Base-by-base conservation (phyloP, 2,329 filamentous ascomycete genomes). In the Akanthomyces muscarius region DNA sequence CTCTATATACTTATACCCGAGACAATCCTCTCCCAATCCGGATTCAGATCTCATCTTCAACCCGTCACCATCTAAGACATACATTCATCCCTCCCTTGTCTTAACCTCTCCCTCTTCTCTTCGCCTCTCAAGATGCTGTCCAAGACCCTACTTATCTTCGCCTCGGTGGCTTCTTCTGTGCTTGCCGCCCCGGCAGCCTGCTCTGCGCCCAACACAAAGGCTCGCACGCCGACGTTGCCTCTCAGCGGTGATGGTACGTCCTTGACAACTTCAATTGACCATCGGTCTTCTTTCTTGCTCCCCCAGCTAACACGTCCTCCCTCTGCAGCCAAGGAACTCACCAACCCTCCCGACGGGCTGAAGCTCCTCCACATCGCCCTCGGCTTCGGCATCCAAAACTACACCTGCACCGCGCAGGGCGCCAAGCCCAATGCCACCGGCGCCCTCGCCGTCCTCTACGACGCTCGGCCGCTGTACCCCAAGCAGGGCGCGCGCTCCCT, bases 301-400 rank as follows among this genome's bases (percentile, higher is more conserved):
- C 28, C 28, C 10, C 23, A 21, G 13, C 56, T 59, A 42, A 59
- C 56, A 59, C 47, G n/a, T 10, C 11, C 14, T 11, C 5, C n/a
- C 14, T 25, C 16, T 21, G 1, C 56, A 81, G 77, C 71, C 44
- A 69, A 68, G 28, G 76, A 84, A 58, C 81, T 86, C 33, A 72
- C 78, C n/a, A 64, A 72, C 4, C 78, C 78, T 1, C 66, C 79
- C 3, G 65, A 74, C 11, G 70, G 70, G 65, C 68, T 77, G 50
- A 71, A 71, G 5, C 75, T 86, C 44, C 80, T 83, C 71, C 76
- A 81, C 75, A 82, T 89, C 65, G 81, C 80, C 62, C 75, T 89
- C 48, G 87, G 86, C 67, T 82, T 87, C 68, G 87, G 87, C 63
- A 83, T 87, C 69, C 87, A 89, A 70, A 89, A 89, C 81, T 89